These are phyloP conservation scores for Gossypium trilobum DNA, from an alignment of 441 rosid species.

Conservation along the genomic window DNA sequence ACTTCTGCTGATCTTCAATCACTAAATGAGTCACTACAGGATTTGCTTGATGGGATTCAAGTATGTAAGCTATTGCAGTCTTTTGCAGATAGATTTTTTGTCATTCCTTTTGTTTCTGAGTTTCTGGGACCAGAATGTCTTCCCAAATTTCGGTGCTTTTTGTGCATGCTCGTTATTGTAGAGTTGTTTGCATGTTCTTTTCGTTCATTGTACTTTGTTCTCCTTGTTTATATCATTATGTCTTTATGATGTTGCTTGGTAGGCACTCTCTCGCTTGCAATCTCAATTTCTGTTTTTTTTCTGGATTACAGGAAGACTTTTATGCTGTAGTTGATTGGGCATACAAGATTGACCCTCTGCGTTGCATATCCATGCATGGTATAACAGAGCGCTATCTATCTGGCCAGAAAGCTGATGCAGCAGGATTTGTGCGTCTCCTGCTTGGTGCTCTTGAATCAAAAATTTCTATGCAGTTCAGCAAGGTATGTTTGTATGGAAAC, in stretches of 20 bases:
- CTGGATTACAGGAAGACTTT: conserved; percentile 76
- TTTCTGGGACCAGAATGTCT: conserved; percentile 14
- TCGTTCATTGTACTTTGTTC: not conserved
- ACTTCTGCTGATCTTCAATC: conserved; percentile 54
- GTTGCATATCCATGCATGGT: conserved; percentile 99
- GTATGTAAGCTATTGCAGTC: conserved; percentile 25
- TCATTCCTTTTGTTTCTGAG: not conserved
- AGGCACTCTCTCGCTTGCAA: not conserved
- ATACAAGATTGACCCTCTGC: conserved; percentile 90
- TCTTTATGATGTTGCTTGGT: not conserved
- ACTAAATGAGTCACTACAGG: conserved; percentile 89
- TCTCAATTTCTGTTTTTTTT: conserved; percentile 14
- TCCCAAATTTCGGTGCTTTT: not conserved
- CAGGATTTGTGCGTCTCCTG: conserved; percentile 96
- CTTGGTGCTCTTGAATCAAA: conserved; percentile 91
- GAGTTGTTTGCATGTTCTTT: not conserved
- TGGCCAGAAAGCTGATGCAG: conserved; percentile 99
- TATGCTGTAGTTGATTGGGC: conserved; percentile 99
- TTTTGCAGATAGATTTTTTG: not conserved
- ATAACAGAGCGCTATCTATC: conserved; percentile 92
- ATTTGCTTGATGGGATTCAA: conserved; percentile 94
- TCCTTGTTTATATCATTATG: not conserved
- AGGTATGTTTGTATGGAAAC: conserved; percentile 42
- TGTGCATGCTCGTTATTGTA: not conserved
- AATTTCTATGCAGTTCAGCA: conserved; percentile 84